Percentiles rank a stretch among this genome's conserved stretches.
phyloP scores from a whole-genome alignment of 2,329 filamentous ascomycete genomes.

The Diaporthe vexans region DNA sequence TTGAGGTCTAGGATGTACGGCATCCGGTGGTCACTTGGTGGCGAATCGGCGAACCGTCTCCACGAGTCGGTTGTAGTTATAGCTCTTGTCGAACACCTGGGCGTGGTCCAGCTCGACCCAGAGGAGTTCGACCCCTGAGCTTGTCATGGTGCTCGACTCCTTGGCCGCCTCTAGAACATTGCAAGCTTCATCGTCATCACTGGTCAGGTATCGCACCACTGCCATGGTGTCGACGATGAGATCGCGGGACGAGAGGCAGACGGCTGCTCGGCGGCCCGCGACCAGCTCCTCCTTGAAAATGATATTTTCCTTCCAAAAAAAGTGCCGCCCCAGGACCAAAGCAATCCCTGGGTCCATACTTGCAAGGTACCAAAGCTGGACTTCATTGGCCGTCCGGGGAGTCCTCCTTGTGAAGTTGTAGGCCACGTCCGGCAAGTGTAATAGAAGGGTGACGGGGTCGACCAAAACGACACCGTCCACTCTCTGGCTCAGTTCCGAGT shows the following conservation, averaged over 20 bases:
- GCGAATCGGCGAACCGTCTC: constrained; percentile 36
- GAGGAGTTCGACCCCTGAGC: constrained; percentile 66
- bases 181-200: constrained; percentile 45
- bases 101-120: constrained; percentile 77
- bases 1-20: neutral
- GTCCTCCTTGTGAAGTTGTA: constrained; percentile 76
- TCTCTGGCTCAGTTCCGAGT: constrained; percentile 61
- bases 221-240: constrained; percentile 74
- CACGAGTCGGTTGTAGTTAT: constrained; percentile 29
- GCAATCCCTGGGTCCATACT: constrained; percentile 77
- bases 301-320: constrained; percentile 81
- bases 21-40: neutral
- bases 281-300: constrained; percentile 77
- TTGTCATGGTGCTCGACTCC: constrained; percentile 47
- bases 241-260: constrained; percentile 72
- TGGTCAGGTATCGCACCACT: constrained; percentile 70
- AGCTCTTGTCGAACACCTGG: constrained; percentile 66
- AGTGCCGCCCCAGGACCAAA: constrained; percentile 70
- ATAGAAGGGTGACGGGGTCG: constrained; percentile 75
- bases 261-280: constrained; percentile 59
- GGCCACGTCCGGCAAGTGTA: constrained; percentile 78
- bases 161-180: constrained; percentile 46
- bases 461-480: constrained; percentile 64
- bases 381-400: constrained; percentile 74
- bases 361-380: constrained; percentile 79